phyloP scores from a whole-genome alignment of 768 basidiomycete species.

The Mycena metata region DNA sequence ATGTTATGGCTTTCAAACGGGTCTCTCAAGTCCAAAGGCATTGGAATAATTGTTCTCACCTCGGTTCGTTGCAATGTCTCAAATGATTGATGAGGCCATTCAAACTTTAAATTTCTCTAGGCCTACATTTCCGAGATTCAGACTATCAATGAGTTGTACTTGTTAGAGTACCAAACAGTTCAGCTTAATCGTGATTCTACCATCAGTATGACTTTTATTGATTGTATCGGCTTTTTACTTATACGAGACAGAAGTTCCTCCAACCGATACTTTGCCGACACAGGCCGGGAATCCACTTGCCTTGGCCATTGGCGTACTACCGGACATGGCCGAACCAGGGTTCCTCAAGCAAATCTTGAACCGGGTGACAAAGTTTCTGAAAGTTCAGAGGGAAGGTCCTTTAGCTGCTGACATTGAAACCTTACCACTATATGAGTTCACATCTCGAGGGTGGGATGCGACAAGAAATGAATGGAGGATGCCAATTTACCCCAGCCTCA shows the following conservation, averaged over 20 bases:
- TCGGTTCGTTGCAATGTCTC: no score
- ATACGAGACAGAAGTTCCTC: background rate
- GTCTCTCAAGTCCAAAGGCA: background rate
- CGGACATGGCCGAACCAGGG: background rate
- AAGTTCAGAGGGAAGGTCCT: background rate
- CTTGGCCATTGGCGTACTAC: background rate
- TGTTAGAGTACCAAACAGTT: background rate
- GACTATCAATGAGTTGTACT: background rate
- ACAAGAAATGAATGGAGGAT: background rate
- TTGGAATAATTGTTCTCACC: conserved; percentile 1
- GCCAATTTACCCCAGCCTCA: background rate
- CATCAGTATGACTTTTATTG: background rate
- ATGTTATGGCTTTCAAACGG: background rate
- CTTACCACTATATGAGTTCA: conserved; percentile 1
- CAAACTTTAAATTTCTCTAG: background rate
- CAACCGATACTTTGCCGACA: background rate
- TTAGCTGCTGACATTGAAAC: background rate
- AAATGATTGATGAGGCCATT: background rate
- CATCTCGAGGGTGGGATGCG: conserved; percentile 9
- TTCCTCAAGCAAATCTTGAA: background rate
- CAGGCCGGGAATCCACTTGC: no score
- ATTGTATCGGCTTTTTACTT: background rate
- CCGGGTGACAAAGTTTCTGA: background rate
- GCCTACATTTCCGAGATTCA: conserved; percentile 3
- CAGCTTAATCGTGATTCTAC: background rate